Percentiles rank a stretch among this genome's conserved stretches.
phyloP scores from a whole-genome alignment of 805 yeast species.

The Metschnikowia noctiluminum region DNA sequence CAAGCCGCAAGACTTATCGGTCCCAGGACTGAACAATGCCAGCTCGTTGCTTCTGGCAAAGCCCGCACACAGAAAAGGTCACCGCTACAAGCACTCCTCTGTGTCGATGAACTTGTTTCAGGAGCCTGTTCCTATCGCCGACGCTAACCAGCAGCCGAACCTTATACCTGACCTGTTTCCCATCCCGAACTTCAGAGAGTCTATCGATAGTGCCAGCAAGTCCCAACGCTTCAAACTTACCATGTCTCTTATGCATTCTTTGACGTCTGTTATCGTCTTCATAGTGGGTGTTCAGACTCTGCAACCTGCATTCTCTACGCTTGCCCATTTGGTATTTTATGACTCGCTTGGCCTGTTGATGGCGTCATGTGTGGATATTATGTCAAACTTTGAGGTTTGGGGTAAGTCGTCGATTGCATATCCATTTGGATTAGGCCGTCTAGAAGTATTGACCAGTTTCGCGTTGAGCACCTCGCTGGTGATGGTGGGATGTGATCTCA shows the following conservation, averaged over 20 bases:
- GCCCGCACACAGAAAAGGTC: constrained; percentile 85
- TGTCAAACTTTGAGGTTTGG: constrained; percentile 95
- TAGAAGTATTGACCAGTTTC: constrained; percentile 84
- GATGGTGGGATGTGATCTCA: constrained; percentile 86
- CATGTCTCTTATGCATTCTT: constrained; percentile 59
- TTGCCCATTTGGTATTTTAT: constrained; percentile 84
- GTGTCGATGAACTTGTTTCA: constrained; percentile 94
- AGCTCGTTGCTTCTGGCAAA: constrained; percentile 25
- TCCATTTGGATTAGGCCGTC: constrained; percentile 92
- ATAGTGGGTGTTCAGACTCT: constrained; percentile 55
- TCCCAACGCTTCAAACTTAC: constrained; percentile 56
- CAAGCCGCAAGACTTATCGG: constrained; percentile 45
- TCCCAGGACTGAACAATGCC: constrained; percentile 15
- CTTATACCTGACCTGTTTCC: constrained; percentile 64
- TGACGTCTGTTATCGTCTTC: constrained; percentile 54
- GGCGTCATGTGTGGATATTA: constrained; percentile 66
- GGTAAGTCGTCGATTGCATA: constrained; percentile 71
- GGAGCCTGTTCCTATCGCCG: constrained; percentile 63
- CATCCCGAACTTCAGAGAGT: constrained; percentile 68
- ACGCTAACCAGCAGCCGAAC: constrained; percentile 51
- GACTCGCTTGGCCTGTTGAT: constrained; percentile 77
- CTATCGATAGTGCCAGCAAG: constrained; percentile 53
- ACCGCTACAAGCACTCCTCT: constrained; percentile 91
- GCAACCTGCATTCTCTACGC: constrained; percentile 62
- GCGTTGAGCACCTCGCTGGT: constrained; percentile 79